These are phyloP conservation scores for Malus orientalis DNA, from an alignment of 306 rosid genomes.

Conservation along the genomic window DNA sequence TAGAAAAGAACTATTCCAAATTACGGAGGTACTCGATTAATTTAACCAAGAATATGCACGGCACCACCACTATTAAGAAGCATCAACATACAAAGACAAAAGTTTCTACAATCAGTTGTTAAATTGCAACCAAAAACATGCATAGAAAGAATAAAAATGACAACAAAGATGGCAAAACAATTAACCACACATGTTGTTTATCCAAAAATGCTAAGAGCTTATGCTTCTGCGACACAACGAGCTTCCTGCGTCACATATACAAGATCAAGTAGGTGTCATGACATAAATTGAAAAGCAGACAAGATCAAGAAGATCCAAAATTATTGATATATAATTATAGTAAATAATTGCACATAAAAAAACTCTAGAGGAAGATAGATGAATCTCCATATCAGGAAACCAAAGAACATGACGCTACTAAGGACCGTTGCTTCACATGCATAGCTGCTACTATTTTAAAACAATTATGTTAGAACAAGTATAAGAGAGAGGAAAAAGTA, in stretches of 20 bases:
- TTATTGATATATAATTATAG: neutral
- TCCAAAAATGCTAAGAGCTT: slow-evolving; percentile 28
- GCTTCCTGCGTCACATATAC: slow-evolving; percentile 44
- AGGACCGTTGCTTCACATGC: neutral
- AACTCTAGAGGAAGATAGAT: neutral
- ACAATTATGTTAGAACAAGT: neutral
- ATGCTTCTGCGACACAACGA: slow-evolving; percentile 45
- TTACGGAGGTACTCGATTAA: neutral
- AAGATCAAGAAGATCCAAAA: neutral
- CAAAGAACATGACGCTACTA: neutral
- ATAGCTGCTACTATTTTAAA: neutral
- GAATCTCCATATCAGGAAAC: neutral
- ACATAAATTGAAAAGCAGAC: neutral
- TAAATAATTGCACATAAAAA: no score
- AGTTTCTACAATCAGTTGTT: neutral
- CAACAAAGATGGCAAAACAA: no score
- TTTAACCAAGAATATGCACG: neutral
- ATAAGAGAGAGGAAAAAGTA: neutral
- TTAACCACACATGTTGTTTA: no score
- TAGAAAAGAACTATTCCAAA: slow-evolving; percentile 8
- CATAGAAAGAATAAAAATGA: no score
- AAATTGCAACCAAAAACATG: neutral
- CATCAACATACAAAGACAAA: neutral
- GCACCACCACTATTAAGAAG: neutral
- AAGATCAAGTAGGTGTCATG: neutral